Conservation (phyloP, 805 yeast species). For the Kluyveromyces starmeri region DNA sequence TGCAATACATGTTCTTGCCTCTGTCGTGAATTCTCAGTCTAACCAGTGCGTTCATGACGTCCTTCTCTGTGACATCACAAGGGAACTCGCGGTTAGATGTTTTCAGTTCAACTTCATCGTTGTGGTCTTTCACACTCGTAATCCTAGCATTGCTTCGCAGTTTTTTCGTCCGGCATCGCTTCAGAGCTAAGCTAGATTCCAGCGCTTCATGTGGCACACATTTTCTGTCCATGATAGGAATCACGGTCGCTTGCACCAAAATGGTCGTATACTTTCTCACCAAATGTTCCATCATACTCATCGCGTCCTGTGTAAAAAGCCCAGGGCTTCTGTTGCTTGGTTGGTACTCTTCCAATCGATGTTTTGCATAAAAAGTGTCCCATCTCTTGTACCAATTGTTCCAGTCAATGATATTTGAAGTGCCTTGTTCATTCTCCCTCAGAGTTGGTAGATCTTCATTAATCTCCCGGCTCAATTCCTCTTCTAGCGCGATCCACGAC, state of each 20-base stretch:
- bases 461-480: conserved; percentile 14
- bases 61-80: conserved; percentile 14
- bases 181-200: background rate
- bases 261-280: conserved; percentile 12
- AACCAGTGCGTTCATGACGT: conserved; percentile 7
- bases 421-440: background rate
- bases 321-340: conserved; percentile 12
- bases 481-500: conserved; percentile 20
- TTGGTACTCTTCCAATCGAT: conserved; percentile 12
- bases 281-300: conserved; percentile 10
- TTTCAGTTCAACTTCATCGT: conserved; percentile 3
- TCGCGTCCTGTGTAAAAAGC: conserved; percentile 11
- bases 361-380: conserved; percentile 19
- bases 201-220: conserved; percentile 7
- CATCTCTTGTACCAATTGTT: conserved; percentile 25
- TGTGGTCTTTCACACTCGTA: conserved; percentile 1
- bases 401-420: conserved; percentile 9
- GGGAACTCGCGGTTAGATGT: conserved; percentile 11
- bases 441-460: background rate
- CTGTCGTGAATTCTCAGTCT: background rate
- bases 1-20: background rate
- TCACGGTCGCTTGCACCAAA: conserved; percentile 14
- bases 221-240: conserved; percentile 14
- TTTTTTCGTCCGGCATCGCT: background rate
- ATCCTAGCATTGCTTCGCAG: background rate